A percentile compares a stretch with the other conserved stretches of the same genome.
These are phyloP conservation scores for Macrolepiota albuminosa DNA, from an alignment of 768 basidiomycete species.

Conservation along the genomic window DNA sequence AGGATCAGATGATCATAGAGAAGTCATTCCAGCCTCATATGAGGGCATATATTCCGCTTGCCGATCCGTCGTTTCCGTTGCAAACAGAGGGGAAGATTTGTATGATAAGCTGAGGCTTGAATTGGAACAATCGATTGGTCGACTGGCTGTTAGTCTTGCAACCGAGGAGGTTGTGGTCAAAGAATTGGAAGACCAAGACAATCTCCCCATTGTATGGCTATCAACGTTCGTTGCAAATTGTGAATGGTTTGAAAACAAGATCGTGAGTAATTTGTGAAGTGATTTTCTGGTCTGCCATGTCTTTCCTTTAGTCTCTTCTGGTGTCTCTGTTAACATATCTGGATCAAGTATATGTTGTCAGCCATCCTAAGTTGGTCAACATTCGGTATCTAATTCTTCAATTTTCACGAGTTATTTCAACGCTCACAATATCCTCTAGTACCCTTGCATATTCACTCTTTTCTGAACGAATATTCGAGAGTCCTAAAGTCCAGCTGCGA, in stretches of 20 bases:
- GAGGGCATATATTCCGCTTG: conserved; percentile 57
- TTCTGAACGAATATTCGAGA: conserved; percentile 44
- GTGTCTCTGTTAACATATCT: conserved; percentile 65
- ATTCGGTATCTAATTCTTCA: conserved; percentile 38
- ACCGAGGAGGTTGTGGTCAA: conserved; percentile 5
- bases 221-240: conserved; percentile 48
- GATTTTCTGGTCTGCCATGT: not conserved
- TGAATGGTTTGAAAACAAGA: conserved; percentile 59
- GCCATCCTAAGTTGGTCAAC: conserved; percentile 28
- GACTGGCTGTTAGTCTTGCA: conserved; percentile 35
- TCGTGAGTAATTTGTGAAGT: conserved; percentile 39
- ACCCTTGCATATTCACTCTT: conserved; percentile 58
- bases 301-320: conserved; percentile 42
- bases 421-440: conserved; percentile 23
- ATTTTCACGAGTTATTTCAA: not conserved
- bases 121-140: conserved; percentile 49
- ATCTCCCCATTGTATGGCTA: conserved; percentile 47
- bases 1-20: conserved; percentile 18
- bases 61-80: conserved; percentile 47
- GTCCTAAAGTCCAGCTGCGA: conserved; percentile 34
- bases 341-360: conserved; percentile 59
- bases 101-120: conserved; percentile 56
- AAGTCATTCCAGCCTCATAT: conserved; percentile 41
- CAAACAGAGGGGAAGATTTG: conserved; percentile 50
- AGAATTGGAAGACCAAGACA: conserved; percentile 17